Base-by-base conservation (phyloP, 345 rosid species). In the Gossypioides kirkii region DNA sequence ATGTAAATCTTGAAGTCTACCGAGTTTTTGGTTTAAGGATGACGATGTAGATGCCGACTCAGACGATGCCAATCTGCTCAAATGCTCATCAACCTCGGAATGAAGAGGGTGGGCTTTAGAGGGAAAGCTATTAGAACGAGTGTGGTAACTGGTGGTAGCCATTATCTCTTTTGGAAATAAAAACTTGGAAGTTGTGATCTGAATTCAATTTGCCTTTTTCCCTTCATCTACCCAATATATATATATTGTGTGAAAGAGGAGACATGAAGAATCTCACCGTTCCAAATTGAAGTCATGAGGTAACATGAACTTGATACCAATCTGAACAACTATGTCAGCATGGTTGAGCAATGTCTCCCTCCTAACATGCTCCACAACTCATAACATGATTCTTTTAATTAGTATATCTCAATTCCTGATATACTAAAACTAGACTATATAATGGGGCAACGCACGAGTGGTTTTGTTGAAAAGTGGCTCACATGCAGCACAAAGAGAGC, bases 91-190 rank as follows among this genome's bases (percentile, higher is more conserved):
- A 20, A 9, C 14, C 13, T 55, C 9, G 3, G 59, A 54, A 55
- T 26, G 9, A 18, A 20, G 26, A 8, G 26, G 14, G 14, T 20
- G 26, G 20, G 26, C 2, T 55, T 1, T 2, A 55, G 14, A 55
- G 25, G 60, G 60, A 22, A 55, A 55, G 28, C 26, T 55, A 11
- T 55, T 13, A 13, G 85, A 82, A 20, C 79, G 73, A 58, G 52
- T 17, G 25, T 77, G 85, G 77, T 43, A 73, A 28, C 67, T 1
- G 3, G 47, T n/a, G 46, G n/a, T 8, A 17, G 81, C 72, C 83
- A 80, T 77, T 74, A 32, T n/a, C 25, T 23, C 65, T 42, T 43
- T 26, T 41, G 3, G 50, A 46, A 12, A 56, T 23, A 28, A 26
- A 60, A 32, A 42, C 12, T 32, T 23, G 0, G 12, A 9, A 49